Evolutionary conservation across 805 yeast species (phyloP).

Genomic region (Sungouiozyma ichnusensis): DNA sequence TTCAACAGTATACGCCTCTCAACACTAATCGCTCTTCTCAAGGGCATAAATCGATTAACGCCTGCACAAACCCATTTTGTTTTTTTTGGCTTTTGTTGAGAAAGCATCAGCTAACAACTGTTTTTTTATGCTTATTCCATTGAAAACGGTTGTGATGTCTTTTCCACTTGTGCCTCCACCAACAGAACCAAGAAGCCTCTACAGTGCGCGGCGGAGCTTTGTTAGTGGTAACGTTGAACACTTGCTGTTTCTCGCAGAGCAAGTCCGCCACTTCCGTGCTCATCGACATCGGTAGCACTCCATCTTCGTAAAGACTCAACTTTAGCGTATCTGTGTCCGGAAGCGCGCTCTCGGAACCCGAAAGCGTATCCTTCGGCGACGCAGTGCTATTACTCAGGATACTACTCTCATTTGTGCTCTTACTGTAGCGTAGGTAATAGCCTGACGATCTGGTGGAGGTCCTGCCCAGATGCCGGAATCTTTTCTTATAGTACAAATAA

Average conservation of each 20-base stretch:
- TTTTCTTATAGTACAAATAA: not conserved
- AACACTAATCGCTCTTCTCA: too few relatives aligned
- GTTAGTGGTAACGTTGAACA: not conserved
- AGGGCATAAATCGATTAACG: too few relatives aligned
- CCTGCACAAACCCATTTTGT: slow-evolving; percentile 9
- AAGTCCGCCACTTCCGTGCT: not conserved
- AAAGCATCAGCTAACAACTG: not conserved
- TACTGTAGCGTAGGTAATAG: not conserved
- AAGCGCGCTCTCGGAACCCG: too few relatives aligned
- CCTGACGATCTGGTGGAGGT: not conserved
- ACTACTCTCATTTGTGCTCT: not conserved
- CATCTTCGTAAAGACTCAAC: not conserved
- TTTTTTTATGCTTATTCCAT: not conserved
- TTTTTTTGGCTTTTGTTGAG: not conserved
- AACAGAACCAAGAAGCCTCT: not conserved
- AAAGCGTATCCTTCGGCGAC: not conserved
- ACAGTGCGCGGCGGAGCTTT: not conserved
- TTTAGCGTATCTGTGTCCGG: not conserved
- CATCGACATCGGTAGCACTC: not conserved
- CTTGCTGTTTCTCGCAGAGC: not conserved
- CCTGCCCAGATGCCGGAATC: not conserved
- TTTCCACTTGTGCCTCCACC: not conserved
- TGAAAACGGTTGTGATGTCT: not conserved
- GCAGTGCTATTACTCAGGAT: not conserved
- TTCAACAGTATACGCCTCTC: too few relatives aligned